These are phyloP conservation scores for Suillus ampliporus DNA, from an alignment of 768 basidiomycete genomes.

Conservation along the genomic window DNA sequence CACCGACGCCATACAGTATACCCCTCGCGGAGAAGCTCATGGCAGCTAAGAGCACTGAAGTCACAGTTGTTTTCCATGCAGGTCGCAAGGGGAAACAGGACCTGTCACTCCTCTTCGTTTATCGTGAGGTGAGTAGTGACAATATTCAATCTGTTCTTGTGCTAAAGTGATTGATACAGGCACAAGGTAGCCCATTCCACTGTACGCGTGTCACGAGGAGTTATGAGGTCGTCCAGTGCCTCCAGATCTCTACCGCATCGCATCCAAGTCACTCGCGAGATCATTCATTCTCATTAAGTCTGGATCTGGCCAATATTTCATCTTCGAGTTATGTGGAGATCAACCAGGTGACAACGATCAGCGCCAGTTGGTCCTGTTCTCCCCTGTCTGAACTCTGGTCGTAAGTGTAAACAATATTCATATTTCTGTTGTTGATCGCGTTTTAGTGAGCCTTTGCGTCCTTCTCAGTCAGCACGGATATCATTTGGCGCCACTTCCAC, in stretches of 20 bases:
- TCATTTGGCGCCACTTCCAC: conserved; percentile 49
- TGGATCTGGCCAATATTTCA: conserved; percentile 62
- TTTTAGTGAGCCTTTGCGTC: conserved; percentile 48
- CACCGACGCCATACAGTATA: conserved; percentile 53
- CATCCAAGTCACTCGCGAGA: conserved; percentile 57
- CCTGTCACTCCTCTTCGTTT: conserved; percentile 68
- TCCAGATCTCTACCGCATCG: conserved; percentile 57
- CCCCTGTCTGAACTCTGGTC: conserved; percentile 40
- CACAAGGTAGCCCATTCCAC: conserved; percentile 56
- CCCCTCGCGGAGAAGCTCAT: conserved; percentile 43
- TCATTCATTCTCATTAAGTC: conserved; percentile 54
- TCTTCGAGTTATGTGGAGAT: conserved; percentile 49
- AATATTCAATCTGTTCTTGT: neutral
- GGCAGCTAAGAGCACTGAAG: conserved; percentile 54
- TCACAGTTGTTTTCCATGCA: conserved; percentile 63
- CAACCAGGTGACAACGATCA: conserved; percentile 65
- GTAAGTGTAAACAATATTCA: conserved; percentile 44
- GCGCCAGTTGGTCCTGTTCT: conserved; percentile 69
- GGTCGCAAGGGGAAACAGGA: conserved; percentile 52
- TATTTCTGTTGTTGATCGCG: conserved; percentile 13
- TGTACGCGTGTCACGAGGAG: conserved; percentile 57
- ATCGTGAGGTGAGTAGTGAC: conserved; percentile 55
- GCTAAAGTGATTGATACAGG: conserved; percentile 40
- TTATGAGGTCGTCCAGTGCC: conserved; percentile 64
- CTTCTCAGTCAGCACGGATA: conserved; percentile 54